Percentiles rank a stretch among this genome's conserved stretches.
Evolutionary conservation across 2,329 filamentous ascomycete genomes (phyloP).

Genomic region (Alternaria brassicae): DNA sequence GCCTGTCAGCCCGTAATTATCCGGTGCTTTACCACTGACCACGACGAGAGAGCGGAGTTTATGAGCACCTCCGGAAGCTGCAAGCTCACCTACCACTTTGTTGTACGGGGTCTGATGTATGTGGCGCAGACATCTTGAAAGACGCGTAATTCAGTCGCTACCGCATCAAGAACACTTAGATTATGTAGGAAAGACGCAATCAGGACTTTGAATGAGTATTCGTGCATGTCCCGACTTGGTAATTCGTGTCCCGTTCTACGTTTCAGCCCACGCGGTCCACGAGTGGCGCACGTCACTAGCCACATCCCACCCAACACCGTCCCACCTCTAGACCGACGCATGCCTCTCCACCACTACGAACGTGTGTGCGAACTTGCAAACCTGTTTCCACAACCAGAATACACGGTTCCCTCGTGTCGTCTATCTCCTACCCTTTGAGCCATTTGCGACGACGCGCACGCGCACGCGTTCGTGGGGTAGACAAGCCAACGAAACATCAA

Average conservation of each 20-base stretch:
- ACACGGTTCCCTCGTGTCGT: background rate
- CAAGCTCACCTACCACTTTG: constrained; percentile 47
- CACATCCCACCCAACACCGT: constrained; percentile 16
- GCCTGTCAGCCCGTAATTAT: constrained; percentile 26
- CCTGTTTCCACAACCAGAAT: background rate
- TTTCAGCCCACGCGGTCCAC: constrained; percentile 32
- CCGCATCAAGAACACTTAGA: constrained; percentile 11
- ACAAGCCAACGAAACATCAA: background rate
- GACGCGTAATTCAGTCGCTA: constrained; percentile 17
- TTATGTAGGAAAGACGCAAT: constrained; percentile 2
- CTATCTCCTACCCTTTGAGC: background rate
- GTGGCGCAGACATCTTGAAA: constrained; percentile 40
- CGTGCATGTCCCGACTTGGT: constrained; percentile 43
- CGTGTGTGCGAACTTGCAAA: background rate
- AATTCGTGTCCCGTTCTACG: constrained; percentile 46
- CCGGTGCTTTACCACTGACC: background rate
- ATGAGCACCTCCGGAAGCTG: constrained; percentile 24
- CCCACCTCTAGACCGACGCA: background rate
- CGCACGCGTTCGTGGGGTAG: constrained; percentile 10
- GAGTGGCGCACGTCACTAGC: constrained; percentile 36
- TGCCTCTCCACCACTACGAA: background rate
- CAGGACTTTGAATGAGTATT: constrained; percentile 31
- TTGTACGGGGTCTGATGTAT: constrained; percentile 39
- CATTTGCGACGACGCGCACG: background rate
- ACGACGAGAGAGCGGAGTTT: constrained; percentile 16